Evolutionary conservation across 768 basidiomycete genomes (phyloP), one percentile per base, ranked within the genome.

Genomic region (Kwoniella bestiolae): DNA sequence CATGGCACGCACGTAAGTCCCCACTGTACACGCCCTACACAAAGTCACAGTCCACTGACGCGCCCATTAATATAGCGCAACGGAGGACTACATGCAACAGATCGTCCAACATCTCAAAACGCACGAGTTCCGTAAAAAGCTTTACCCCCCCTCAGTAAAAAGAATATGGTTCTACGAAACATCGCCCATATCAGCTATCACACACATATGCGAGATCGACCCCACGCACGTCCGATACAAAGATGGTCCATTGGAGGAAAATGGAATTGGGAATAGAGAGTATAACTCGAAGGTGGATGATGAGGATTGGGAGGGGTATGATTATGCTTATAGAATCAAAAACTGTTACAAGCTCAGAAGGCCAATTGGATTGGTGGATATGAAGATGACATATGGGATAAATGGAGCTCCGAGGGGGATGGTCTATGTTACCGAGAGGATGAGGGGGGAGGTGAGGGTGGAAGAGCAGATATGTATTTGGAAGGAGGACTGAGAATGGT

Each of bases 91-190:
- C 60, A 66, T 70, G 65, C 60, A 63, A 41, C 60, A 49, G 32
- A 70, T 66, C 35, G 65, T 67, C 26, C 31, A 53, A 26, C 55
- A 55, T 25, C 23, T 18, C 45, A 70, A 70, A 50, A 64, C 61
- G 1, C 51, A 70, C 52, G 61, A 70, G 34, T 70, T 70, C 58
- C 60, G 65, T 18, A 70, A 70, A 57, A 18, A 34, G 11, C 60
- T 58, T 9, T 67, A 70, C 41, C 69, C 69, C 3, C 5, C 56
- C 12, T 32, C 61, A 2, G 65, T 70, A 16, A 28, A n/a, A 4
- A 61, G 69, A 3, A 60, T 70, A 51, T 70, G 69, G 69, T 70
- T 70, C 58, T 70, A 70, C 57, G 69, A 70, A 31, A 64, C 58
- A 12, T 31, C 61, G 1, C 65, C 65, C 18, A 62, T 56, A 31